phyloP scores from a whole-genome alignment of 257 asterid species.

The Nicotiana noctiflora region DNA sequence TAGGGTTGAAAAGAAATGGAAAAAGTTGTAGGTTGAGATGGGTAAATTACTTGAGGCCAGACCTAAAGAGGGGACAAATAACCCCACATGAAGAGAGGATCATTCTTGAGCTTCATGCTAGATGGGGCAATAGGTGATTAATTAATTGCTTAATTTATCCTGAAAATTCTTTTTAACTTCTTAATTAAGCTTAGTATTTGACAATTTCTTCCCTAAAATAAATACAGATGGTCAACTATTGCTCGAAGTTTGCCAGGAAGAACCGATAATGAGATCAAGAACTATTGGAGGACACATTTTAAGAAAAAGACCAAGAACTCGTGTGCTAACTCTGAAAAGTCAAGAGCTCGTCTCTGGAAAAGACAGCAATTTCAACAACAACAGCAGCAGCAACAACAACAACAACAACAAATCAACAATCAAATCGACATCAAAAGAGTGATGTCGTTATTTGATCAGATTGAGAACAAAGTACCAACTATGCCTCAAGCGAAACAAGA shows the following conservation, averaged over 20 bases:
- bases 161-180: neutral
- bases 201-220: neutral
- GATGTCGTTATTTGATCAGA: conserved; percentile 34
- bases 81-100: conserved; percentile 75
- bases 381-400: conserved; percentile 37
- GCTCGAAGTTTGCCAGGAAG: conserved; percentile 83
- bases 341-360: conserved; percentile 37
- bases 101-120: conserved; percentile 69
- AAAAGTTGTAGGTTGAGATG: conserved; percentile 90
- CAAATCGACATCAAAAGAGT: conserved; percentile 35
- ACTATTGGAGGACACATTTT: conserved; percentile 88
- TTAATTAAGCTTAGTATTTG: neutral
- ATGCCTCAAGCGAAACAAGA: conserved; percentile 37
- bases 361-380: conserved; percentile 60
- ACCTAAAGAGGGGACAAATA: conserved; percentile 83
- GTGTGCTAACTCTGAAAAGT: conserved; percentile 29
- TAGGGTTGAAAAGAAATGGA: conserved; percentile 87
- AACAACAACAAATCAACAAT: conserved; percentile 25
- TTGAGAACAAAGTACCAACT: conserved; percentile 16
- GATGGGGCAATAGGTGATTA: conserved; percentile 85
- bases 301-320: conserved; percentile 45
- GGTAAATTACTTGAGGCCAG: conserved; percentile 96
- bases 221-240: conserved; percentile 72
- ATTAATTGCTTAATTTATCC: neutral
- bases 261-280: conserved; percentile 77